Evolutionary conservation across 106 monocot species (phyloP).

Genomic region (Allium sativum): DNA sequence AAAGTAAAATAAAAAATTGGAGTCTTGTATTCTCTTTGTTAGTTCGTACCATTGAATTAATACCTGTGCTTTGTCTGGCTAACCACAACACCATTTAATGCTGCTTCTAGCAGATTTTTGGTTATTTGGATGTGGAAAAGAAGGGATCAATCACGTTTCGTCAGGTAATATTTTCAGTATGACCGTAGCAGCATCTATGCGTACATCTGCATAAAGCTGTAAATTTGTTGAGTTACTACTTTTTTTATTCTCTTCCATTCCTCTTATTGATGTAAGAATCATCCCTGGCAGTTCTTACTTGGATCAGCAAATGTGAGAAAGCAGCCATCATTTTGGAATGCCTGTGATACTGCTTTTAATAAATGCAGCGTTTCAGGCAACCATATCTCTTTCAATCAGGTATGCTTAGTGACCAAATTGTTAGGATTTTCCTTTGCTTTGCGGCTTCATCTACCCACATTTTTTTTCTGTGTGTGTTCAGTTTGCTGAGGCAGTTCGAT

Average conservation of each 20-base stretch:
- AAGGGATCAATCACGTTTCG: slow-evolving; percentile 76
- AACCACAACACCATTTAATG: too few species aligned
- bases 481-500: slow-evolving; percentile 26
- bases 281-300: slow-evolving; percentile 48
- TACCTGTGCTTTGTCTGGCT: too few species aligned
- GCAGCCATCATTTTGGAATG: slow-evolving; percentile 49
- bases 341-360: slow-evolving; percentile 45
- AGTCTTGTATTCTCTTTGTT: too few species aligned
- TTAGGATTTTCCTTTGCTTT: neutral
- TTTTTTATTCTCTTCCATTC: too few species aligned
- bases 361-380: slow-evolving; percentile 12
- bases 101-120: slow-evolving; percentile 52
- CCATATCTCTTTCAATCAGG: slow-evolving; percentile 20
- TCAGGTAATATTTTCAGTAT: slow-evolving; percentile 46
- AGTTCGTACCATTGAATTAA: too few species aligned
- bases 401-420: neutral
- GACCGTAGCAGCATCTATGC: neutral
- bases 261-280: neutral
- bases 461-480: slow-evolving; percentile 8
- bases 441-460: neutral
- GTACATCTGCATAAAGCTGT: too few species aligned
- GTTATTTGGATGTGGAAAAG: slow-evolving; percentile 67
- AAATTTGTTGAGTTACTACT: too few species aligned
- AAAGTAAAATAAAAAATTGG: too few species aligned
- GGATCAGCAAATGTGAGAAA: slow-evolving; percentile 67